phyloP scores from a whole-genome alignment of 805 yeast species.

The Pichia thaimueangensis region DNA sequence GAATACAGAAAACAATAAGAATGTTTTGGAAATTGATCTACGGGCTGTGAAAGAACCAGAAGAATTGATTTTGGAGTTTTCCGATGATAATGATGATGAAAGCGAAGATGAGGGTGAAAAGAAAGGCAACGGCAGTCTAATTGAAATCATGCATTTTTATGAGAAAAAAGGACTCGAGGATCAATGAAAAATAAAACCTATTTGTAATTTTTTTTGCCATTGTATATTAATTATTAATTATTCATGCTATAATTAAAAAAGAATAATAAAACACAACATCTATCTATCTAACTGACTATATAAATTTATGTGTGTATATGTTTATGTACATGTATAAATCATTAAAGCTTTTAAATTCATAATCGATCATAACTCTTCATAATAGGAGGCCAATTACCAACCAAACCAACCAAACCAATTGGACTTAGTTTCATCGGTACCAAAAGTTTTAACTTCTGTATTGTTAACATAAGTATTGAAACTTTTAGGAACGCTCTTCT shows the following conservation, averaged over 20 bases:
- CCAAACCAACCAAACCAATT: conserved; percentile 17
- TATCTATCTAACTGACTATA: no score
- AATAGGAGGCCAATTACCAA: neutral
- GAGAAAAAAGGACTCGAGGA: conserved; percentile 12
- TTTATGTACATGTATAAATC: no score
- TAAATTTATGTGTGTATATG: neutral
- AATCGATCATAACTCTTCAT: no score
- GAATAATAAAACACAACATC: no score
- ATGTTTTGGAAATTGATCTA: neutral
- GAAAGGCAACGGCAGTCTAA: conserved; percentile 17
- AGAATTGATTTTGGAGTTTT: conserved; percentile 23
- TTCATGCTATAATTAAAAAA: no score
- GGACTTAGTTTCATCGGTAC: conserved; percentile 22
- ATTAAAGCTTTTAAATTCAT: neutral
- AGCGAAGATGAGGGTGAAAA: conserved; percentile 17
- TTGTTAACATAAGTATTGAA: conserved; percentile 25
- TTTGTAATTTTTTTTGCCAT: no score
- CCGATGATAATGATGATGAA: conserved; percentile 13
- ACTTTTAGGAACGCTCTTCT: conserved; percentile 22
- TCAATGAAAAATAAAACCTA: no score
- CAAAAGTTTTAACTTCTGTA: conserved; percentile 20
- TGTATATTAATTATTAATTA: no score
- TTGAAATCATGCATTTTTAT: conserved; percentile 18
- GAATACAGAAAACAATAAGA: conserved; percentile 2
- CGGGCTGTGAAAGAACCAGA: conserved; percentile 7